These are phyloP conservation scores for Neoascochyta sp. DNA, from an alignment of 2,329 filamentous ascomycete genomes.

Conservation along the genomic window DNA sequence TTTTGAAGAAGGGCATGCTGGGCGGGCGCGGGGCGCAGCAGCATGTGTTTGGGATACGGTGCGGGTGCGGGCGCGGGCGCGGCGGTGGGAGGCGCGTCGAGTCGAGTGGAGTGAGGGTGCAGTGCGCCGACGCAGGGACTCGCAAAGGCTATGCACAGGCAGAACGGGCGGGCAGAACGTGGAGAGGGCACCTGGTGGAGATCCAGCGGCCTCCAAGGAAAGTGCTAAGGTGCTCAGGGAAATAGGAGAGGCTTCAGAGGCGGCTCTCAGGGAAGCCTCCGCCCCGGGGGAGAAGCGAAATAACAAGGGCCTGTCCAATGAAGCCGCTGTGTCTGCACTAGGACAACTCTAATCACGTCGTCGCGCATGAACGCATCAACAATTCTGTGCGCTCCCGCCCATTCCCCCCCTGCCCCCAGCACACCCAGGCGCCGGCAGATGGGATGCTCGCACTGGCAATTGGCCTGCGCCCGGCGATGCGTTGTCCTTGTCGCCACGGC, in stretches of 20 bases:
- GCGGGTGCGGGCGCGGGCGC: no score
- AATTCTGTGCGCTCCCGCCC: no score
- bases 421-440: no score
- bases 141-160: constrained; percentile 4
- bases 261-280: constrained; percentile 9
- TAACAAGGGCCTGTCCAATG: constrained; percentile 12
- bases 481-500: constrained; percentile 24
- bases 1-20: constrained; percentile 40
- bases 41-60: no score
- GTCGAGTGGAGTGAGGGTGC: constrained; percentile 4
- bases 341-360: no score
- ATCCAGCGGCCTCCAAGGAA: no score
- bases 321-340: no score
- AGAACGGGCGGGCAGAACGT: no score
- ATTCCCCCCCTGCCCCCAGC: no score
- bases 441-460: constrained; percentile 9
- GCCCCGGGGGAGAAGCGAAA: constrained; percentile 11
- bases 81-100: no score
- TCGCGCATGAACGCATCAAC: no score
- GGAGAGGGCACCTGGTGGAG: no score
- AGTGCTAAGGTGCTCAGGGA: constrained; percentile 9
- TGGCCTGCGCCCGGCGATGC: constrained; percentile 16
- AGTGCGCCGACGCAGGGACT: constrained; percentile 18
- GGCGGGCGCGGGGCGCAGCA: constrained; percentile 11
- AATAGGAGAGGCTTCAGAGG: constrained; percentile 10